Evolutionary conservation across 768 basidiomycete genomes (phyloP).

Genomic region (Tulasnella sp.): DNA sequence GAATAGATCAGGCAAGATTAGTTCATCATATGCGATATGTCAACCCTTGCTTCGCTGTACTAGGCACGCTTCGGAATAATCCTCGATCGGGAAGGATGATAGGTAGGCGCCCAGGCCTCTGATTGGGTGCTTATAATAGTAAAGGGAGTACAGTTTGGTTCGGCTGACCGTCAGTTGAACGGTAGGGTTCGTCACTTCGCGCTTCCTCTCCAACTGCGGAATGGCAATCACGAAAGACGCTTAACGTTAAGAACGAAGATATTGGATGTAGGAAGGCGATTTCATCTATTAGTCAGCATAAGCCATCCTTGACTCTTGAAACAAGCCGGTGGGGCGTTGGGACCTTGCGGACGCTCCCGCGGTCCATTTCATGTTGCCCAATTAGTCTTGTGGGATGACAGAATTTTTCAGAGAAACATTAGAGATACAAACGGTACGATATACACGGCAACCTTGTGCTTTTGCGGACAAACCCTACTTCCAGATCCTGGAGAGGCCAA

Average conservation of each 20-base stretch:
- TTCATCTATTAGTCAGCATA: not conserved
- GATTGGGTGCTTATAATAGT: too few relatives aligned
- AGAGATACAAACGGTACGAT: not conserved
- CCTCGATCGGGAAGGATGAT: not conserved
- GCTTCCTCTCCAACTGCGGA: too few relatives aligned
- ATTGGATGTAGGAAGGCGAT: not conserved
- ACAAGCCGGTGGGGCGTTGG: not conserved
- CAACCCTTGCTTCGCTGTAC: not conserved
- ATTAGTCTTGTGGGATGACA: not conserved
- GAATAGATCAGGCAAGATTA: too few relatives aligned
- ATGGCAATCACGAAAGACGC: not conserved
- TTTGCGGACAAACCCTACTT: not conserved
- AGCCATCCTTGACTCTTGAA: not conserved
- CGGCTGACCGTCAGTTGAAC: too few relatives aligned
- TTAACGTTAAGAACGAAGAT: not conserved
- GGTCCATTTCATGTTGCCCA: not conserved
- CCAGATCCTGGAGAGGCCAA: slow-evolving; percentile 31
- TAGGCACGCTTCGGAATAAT: not conserved
- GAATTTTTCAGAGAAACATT: not conserved
- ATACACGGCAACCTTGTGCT: not conserved
- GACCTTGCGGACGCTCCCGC: too few relatives aligned
- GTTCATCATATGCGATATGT: not conserved
- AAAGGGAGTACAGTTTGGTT: too few relatives aligned
- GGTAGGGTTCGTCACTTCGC: too few relatives aligned
- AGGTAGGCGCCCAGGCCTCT: too few relatives aligned